Base-by-base conservation (phyloP, 345 rosid species). In the Chamaenerion angustifolium region DNA sequence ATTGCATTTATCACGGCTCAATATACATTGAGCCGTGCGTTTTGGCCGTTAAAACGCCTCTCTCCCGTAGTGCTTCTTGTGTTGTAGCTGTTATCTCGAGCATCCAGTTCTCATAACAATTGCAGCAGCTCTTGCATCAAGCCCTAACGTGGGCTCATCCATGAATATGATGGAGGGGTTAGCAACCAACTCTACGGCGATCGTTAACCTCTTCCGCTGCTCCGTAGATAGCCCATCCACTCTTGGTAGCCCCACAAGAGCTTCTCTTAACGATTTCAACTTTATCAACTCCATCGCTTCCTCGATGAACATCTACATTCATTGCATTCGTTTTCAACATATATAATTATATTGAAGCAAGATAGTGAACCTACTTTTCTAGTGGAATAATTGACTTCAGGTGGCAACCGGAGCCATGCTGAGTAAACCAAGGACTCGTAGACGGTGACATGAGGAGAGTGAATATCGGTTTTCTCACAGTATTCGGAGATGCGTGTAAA, bases 121-220 rank as follows among this genome's bases (percentile, higher is more conserved):
- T n/a, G 89, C 89, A 14, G 89, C 85, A 2, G 85, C 89, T 44
- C 82, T 70, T n/a, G 89, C 89, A 71, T 81, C 85, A 18, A 78
- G 78, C 27, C 80, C 85, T 6, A 82, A 76, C 16, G 89, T 82
- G 31, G 89, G 89, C 59, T 82, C 85, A 31, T 82, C 89, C 85
- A 82, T 78, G 68, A 82, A 82, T 49, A 76, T 82, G 59, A 82
- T 78, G 8, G 81, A 74, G 8, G 89, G 89, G 53, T 82, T 82
- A n/a, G 82, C 80, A 11, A 78, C 79, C 13, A 78, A 85, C 62
- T 82, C 85, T 18, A 78, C 85, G 2, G 85, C 89, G 46, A 78
- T 68, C 1, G 89, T 82, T 53, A 82, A 60, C 74, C 89, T 70
- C 60, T 82, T 82, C 43, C 82, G 73, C 57, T 76, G 85, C 61